Base-by-base conservation (phyloP, 495 filamentous ascomycete genomes). In the Beverwykella pulmonaria region DNA sequence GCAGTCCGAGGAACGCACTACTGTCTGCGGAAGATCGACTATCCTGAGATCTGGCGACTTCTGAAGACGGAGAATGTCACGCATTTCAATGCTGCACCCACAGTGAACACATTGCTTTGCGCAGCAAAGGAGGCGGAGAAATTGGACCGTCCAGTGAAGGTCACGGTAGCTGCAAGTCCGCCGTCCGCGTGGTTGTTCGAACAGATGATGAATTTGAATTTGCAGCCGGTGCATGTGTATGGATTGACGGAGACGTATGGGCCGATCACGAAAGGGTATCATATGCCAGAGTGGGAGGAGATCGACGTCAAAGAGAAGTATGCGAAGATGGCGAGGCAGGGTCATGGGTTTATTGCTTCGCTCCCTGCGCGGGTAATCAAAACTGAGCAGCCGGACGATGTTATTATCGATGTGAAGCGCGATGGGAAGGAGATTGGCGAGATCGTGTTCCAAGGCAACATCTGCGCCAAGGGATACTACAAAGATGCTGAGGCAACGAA, bases 161-260 rank as follows among this genome's bases (percentile, higher is more conserved):
- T 98, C 25, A 97, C 92, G 1, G 95, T 98, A 20, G 94, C 94
- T 32, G 94, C 94, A 2, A 90, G 86, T 65, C 94, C 94, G 17
- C 94, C 94, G 1, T 92, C 91, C 1, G 85, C 90, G 5, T 88
- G 92, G 74, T 82, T 98, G 2, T 97, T 98, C 66, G 88, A 95
- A 78, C 87, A 90, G 74, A 98, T 98, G 94, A 90, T 86, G 5
- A 78, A 84, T 22, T 78, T 98, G 14, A 98, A 98, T 70, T 82
- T 98, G 46, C 82, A 89, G 44, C 95, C 94, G 1, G 92, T 98
- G 12, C 94, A 98, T 75, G 91, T 95, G 9, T 98, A 98, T 75
- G 94, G 94, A 12, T 76, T 98, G 76, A 96, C 93, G 0, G 93
- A 97, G 77, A 96, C 93, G 0, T 98, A 98, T 71, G 94, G 94